phyloP scores from a whole-genome alignment of 2,329 filamentous ascomycete genomes.

The Scedosporium boydii region DNA sequence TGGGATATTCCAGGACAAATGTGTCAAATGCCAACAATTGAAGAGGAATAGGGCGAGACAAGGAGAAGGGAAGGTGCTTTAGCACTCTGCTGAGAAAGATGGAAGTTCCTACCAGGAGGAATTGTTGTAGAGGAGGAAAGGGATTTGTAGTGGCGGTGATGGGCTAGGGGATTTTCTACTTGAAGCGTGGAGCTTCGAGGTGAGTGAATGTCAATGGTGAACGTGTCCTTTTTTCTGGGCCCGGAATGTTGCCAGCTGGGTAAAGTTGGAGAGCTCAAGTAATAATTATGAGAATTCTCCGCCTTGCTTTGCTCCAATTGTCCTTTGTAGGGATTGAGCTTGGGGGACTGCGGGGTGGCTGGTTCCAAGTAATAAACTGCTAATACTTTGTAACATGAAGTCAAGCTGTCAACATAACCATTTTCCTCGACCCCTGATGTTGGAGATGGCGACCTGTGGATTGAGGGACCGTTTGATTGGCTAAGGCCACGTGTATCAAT shows the following conservation, averaged over 20 bases:
- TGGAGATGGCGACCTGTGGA: not conserved
- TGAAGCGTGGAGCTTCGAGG: not conserved
- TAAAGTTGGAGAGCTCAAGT: slow-evolving; percentile 3
- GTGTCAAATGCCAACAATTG: not conserved
- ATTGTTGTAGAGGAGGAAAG: not conserved
- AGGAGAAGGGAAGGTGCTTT: not conserved
- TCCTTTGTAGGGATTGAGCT: too few species aligned
- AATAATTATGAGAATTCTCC: slow-evolving; percentile 1
- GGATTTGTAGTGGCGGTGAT: not conserved
- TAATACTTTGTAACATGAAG: not conserved
- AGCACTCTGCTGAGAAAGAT: not conserved
- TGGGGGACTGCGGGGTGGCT: not conserved
- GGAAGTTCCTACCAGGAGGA: not conserved
- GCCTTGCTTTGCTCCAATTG: not conserved
- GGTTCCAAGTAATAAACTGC: not conserved
- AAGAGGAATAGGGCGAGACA: not conserved
- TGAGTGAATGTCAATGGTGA: not conserved
- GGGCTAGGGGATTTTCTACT: slow-evolving; percentile 2
- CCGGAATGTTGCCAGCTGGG: slow-evolving; percentile 2
- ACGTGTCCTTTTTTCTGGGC: slow-evolving; percentile 4
- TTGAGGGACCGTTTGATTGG: not conserved
- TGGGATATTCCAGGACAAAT: too few species aligned
- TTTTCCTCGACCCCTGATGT: not conserved
- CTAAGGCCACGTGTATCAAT: not conserved
- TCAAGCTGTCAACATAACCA: not conserved